Evolutionary conservation across 2,329 filamentous ascomycete species (phyloP), one percentile per base, ranked within the genome.

Genomic region (Basipetospora chlamydospora): DNA sequence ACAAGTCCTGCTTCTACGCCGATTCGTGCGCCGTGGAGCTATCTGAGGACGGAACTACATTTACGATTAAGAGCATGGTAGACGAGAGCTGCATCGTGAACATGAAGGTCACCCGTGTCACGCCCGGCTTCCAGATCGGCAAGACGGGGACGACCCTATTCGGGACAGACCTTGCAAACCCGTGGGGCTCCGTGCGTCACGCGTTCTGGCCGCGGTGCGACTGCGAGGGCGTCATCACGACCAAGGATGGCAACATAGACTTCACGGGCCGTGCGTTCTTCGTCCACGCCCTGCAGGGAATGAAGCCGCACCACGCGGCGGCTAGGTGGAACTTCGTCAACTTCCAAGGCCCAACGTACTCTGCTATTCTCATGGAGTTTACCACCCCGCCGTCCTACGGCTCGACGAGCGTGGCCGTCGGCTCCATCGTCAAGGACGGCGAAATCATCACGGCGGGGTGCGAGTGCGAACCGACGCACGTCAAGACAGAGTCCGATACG

Each of bases 231-330:
- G 82, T 71, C 46, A 85, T 96, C 55, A 75, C 82, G 44, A 93
- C 86, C 41, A 72, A 81, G 49, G 76, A 84, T 23, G 84, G 85
- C 33, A 74, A 80, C 26, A 67, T 94, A 43, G 79, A 94, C 55
- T 77, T 94, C 56, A 79, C 74, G 50, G 88, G 88, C 39, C 73
- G 67, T 43, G 86, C 77, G 22, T 64, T 92, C 49, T 88, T 86
- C 60, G 68, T 80, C 46, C 80, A 90, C 56, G 87, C 85, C 28
- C 64, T 96, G 35, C 90, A 96, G 63, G 90, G 87, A 55, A 96
- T 96, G 88, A 98, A 98, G 70, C 90, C 90, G 28, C 90, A 98
- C 58, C 92, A 98, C 55, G 82, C 86, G 41, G 87, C 88, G 42
- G 77, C 82, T 21, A 76, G 73, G 44, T 98, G 90, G 90, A 94